Base-by-base conservation (phyloP, 495 filamentous ascomycete genomes). In the Penicillium silybi region DNA sequence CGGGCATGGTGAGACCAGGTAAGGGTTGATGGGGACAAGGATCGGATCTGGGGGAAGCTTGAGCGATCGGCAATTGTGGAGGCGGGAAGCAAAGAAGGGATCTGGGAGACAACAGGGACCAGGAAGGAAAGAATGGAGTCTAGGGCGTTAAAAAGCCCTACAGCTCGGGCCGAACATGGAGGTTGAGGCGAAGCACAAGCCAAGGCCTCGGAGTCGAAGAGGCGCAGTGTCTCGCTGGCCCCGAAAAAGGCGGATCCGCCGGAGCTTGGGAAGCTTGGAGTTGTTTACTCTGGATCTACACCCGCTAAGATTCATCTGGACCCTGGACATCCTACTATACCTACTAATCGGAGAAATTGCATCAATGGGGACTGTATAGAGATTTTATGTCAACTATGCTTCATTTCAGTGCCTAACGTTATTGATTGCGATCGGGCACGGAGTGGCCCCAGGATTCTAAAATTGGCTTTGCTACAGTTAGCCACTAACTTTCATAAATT, bases 1-100 rank as follows among this genome's bases (percentile, higher is more conserved):
- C 78, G 10, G 74, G 76, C 77, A 82, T 81, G 15, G 41, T 66
- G 53, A 25, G 41, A 20, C 38, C 41, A 13, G 46, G 50, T 55
- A 37, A 29, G 37, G 44, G 38, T 50, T 27, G 41, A 34, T 29
- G 41, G 19, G 16, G 22, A 43, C 41, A 34, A 17, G 38, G 48
- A 51, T 38, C 27, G 16, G 46, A 45, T 52, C 44, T 18, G 47
- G 56, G 46, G 40, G 16, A 41, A 42, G 44, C 37, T 52, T 29
- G 25, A 18, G 29, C 25, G 48, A 51, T 51, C 48, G 41, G 29
- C 48, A 26, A 16, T 13, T 27, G 42, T 17, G 48, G 26, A 51
- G 48, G 29, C 39, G 41, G 48, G 41, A 44, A 38, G 16, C 23
- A 25, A 22, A 19, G 6, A 7, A 44, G 25, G 13, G 1, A 9